Conservation (phyloP, 345 rosid genomes). For the Cardiospermum halicacabum region DNA sequence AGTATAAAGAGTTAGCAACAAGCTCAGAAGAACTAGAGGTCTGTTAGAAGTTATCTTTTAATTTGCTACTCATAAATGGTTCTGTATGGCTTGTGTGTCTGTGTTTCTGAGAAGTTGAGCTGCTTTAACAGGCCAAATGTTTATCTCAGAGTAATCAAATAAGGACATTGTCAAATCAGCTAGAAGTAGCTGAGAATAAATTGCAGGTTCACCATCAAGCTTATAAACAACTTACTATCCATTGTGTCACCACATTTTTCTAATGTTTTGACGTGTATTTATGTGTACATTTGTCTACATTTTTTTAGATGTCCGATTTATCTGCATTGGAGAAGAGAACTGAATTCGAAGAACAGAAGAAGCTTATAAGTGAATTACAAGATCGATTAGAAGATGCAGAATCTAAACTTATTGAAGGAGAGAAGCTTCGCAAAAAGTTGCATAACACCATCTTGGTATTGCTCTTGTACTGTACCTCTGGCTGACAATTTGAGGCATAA, state of each 20-base stretch:
- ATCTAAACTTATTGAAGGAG: conserved; percentile 84
- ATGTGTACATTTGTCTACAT: conserved; percentile 10
- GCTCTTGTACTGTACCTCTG: neutral
- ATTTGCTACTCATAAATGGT: neutral
- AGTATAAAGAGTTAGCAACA: conserved; percentile 57
- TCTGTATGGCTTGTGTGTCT: neutral
- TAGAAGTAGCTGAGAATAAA: conserved; percentile 58
- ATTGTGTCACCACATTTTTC: neutral
- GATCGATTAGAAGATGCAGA: conserved; percentile 76
- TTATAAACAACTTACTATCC: conserved; percentile 2
- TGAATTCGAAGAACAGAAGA: conserved; percentile 71
- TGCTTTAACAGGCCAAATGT: conserved; percentile 56
- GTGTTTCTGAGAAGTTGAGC: conserved; percentile 13
- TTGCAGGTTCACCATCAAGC: conserved; percentile 41
- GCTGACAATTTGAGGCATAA: neutral
- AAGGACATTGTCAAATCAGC: conserved; percentile 55
- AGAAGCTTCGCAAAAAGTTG: conserved; percentile 81
- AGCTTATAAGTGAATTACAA: conserved; percentile 61
- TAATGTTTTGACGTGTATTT: conserved; percentile 4
- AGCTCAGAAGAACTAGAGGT: conserved; percentile 86
- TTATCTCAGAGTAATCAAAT: conserved; percentile 62
- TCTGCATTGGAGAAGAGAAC: conserved; percentile 66
- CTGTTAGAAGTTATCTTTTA: conserved; percentile 2
- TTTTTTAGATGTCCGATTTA: conserved; percentile 62
- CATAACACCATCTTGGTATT: conserved; percentile 94